Evolutionary conservation across 1,284 basidiomycete genomes (phyloP).

Genomic region (Ganoderma sinense): DNA sequence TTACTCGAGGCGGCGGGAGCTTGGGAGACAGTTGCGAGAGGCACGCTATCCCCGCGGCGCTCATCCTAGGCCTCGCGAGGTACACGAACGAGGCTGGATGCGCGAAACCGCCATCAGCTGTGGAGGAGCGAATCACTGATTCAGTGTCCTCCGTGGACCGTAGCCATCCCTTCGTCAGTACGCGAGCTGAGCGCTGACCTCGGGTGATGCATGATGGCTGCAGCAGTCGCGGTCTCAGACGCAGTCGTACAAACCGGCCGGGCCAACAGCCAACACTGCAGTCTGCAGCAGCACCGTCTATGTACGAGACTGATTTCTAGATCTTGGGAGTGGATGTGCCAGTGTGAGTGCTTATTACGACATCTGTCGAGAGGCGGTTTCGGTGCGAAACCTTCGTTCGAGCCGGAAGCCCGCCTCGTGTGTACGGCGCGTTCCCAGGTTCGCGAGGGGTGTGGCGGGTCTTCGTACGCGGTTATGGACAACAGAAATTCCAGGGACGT

Average conservation of each 20-base stretch:
- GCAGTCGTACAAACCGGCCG: background rate
- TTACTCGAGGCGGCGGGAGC: background rate
- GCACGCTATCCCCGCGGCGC: background rate
- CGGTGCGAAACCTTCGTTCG: background rate
- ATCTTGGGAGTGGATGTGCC: background rate
- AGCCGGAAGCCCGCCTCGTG: conserved; percentile 1
- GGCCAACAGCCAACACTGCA: too few species aligned
- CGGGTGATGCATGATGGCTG: background rate
- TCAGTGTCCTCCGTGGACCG: background rate
- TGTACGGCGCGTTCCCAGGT: background rate
- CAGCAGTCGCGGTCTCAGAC: too few species aligned
- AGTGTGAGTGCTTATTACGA: background rate
- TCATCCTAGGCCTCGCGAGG: background rate
- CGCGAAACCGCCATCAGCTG: background rate
- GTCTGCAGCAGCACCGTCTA: background rate
- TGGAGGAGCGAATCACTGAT: conserved; percentile 3
- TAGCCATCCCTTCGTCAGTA: background rate
- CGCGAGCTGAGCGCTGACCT: background rate
- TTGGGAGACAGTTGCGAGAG: conserved; percentile 3
- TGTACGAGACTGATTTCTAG: too few species aligned
- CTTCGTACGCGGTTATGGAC: background rate
- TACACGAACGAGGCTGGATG: background rate
- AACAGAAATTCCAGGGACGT: background rate
- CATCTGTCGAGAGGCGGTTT: background rate
- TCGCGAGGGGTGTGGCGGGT: background rate